Evolutionary conservation across 768 basidiomycete species (phyloP).

Genomic region (Cyclocybe cylindracea): DNA sequence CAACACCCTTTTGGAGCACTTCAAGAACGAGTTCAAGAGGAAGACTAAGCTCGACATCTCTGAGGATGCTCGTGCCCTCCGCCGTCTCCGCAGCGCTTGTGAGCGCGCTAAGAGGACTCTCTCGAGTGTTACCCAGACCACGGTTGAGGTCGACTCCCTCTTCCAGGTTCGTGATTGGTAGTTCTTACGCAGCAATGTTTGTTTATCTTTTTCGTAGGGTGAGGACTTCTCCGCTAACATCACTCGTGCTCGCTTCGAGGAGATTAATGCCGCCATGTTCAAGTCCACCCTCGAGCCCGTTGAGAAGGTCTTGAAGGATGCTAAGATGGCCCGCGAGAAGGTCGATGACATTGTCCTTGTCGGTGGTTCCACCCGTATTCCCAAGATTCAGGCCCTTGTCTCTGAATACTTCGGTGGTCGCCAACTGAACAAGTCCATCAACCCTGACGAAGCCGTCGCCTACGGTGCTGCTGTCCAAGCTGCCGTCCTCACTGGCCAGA

Average conservation of each 20-base stretch:
- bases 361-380: slow-evolving; percentile 99
- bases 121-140: slow-evolving; percentile 97
- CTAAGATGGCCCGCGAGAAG: slow-evolving; percentile 96
- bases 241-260: slow-evolving; percentile 99
- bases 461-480: slow-evolving; percentile 99
- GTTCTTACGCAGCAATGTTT: not conserved
- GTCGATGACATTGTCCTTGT: slow-evolving; percentile 99
- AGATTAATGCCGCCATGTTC: slow-evolving; percentile 95
- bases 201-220: slow-evolving; percentile 48
- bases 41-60: slow-evolving; percentile 98
- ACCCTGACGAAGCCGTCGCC: slow-evolving; percentile 99
- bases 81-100: slow-evolving; percentile 95
- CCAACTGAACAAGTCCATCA: slow-evolving; percentile 99
- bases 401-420: slow-evolving; percentile 99
- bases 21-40: slow-evolving; percentile 99
- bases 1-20: slow-evolving; percentile 96
- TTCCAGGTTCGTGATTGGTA: slow-evolving; percentile 65
- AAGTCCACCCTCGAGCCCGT: slow-evolving; percentile 98
- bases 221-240: slow-evolving; percentile 99
- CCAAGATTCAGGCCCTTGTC: slow-evolving; percentile 97
- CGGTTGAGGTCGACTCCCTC: slow-evolving; percentile 98
- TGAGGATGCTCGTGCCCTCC: slow-evolving; percentile 93
- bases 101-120: slow-evolving; percentile 99
- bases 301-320: slow-evolving; percentile 98
- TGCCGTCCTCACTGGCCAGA: slow-evolving; percentile 97